Conservation (phyloP, 2,329 filamentous ascomycete genomes). For the Trichothecium sympodiale region DNA sequence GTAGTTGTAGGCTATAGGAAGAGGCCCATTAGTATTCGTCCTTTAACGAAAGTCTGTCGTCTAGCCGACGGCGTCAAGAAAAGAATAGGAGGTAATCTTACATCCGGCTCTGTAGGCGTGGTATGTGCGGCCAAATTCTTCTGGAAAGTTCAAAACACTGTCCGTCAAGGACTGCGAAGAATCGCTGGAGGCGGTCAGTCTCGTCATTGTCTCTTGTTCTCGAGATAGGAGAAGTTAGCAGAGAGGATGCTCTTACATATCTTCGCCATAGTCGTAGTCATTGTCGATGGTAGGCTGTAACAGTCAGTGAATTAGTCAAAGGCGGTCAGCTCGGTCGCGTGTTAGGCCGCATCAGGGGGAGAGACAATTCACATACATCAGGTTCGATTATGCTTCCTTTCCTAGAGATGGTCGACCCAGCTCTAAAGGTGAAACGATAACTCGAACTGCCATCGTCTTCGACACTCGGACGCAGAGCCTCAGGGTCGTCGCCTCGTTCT, state of each 20-base stretch:
- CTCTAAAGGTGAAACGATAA: constrained; percentile 17
- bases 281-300: no score
- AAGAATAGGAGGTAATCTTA: constrained; percentile 15
- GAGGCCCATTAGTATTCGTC: background rate
- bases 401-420: constrained; percentile 12
- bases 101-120: constrained; percentile 35
- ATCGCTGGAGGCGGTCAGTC: constrained; percentile 7
- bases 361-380: constrained; percentile 15
- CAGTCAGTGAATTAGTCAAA: no score
- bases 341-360: background rate
- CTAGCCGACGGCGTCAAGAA: no score
- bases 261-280: no score
- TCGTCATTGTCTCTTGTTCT: background rate
- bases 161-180: constrained; percentile 27
- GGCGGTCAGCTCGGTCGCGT: no score
- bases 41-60: no score
- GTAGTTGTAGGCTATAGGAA: constrained; percentile 28
- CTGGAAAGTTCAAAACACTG: constrained; percentile 28
- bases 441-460: no score
- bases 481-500: no score
- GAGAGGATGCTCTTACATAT: no score
- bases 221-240: no score
- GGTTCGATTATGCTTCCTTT: constrained; percentile 20
- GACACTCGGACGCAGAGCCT: no score
- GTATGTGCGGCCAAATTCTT: constrained; percentile 34